phyloP scores from a whole-genome alignment of 2,329 filamentous ascomycete species.

The Monascus ruber region DNA sequence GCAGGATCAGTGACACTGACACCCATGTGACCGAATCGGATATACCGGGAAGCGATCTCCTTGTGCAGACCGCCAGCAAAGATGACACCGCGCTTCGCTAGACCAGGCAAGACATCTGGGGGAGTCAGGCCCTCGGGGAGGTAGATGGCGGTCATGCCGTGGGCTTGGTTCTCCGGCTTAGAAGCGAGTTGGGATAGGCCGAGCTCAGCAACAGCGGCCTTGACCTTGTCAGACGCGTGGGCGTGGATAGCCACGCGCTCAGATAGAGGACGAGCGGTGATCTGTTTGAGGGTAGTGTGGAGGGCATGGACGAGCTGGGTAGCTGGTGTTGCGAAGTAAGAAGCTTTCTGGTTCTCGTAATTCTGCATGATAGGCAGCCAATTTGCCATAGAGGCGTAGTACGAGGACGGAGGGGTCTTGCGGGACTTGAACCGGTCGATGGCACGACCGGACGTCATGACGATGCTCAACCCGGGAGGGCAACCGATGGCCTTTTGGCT shows the following conservation, averaged over 20 bases:
- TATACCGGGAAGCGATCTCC: conserved; percentile 85
- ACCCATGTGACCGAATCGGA: conserved; percentile 96
- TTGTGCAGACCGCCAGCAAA: conserved; percentile 95
- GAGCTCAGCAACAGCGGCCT: conserved; percentile 67
- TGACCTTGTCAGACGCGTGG: conserved; percentile 70
- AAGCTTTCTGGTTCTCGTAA: conserved; percentile 94
- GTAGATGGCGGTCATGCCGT: conserved; percentile 97
- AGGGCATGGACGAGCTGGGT: conserved; percentile 89
- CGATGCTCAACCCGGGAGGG: conserved; percentile 85
- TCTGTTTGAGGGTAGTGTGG: conserved; percentile 77
- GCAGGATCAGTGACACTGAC: conserved; percentile 76
- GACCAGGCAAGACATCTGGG: conserved; percentile 70
- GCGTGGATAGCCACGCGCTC: conserved; percentile 76
- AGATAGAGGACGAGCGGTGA: conserved; percentile 65
- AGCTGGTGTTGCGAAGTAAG: conserved; percentile 94
- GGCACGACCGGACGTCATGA: conserved; percentile 83
- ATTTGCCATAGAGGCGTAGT: conserved; percentile 95
- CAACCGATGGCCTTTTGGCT: conserved; percentile 95
- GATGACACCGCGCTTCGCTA: conserved; percentile 77
- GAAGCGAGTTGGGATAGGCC: conserved; percentile 78
- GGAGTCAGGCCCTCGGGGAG: conserved; percentile 74
- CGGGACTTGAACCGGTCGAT: conserved; percentile 69
- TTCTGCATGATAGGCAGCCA: conserved; percentile 99
- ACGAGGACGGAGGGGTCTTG: conserved; percentile 71
- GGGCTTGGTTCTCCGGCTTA: conserved; percentile 82